Evolutionary conservation across 202 grass and related monocot species (phyloP), one percentile per base, ranked within the genome.

Genomic region (Panicum hallii): DNA sequence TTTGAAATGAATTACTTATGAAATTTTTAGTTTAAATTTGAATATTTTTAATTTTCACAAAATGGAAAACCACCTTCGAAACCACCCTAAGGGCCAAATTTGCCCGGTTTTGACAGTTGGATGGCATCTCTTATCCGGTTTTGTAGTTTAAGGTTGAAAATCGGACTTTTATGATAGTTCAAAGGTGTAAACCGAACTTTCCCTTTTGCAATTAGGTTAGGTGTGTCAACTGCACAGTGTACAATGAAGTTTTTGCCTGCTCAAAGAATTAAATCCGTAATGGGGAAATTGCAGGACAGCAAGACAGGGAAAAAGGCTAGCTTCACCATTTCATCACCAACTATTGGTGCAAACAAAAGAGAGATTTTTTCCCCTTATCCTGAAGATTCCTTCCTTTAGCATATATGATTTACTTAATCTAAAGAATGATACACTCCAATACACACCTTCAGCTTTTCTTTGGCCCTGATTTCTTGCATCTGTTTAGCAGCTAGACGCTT

Each of bases 401-500:
- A 83, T 28, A 55, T n/a, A 87, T 45, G 56, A 75, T 83, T 63
- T 19, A 75, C 70, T 75, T 70, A 60, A 28, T 71, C 40, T n/a
- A 87, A 79, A 11, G 2, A 23, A 74, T 54, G 47, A 63, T 53
- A 43, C 30, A 63, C 5, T 41, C 63, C 70, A 75, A 63, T 56
- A 80, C 61, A 74, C 16, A 99, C 96, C 82, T 91, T 92, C 16
- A 96, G 75, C 70, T 94, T 94, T 87, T 99, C 91, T 89, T 88
- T 96, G 63, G 76, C 86, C 43, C 82, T 88, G 67, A 99, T 94
- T 94, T 99, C 67, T 89, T 92, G 82, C 96, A 99, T 94, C 73
- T 99, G 96, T 85, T 94, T 92, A 67, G 87, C 88, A 44, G 96
- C 96, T 85, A 99, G 90, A 43, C 88, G 88, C 89, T 99, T 99